These are phyloP conservation scores for Fusarium sp. DNA, from an alignment of 2,329 filamentous ascomycete species.

Conservation along the genomic window DNA sequence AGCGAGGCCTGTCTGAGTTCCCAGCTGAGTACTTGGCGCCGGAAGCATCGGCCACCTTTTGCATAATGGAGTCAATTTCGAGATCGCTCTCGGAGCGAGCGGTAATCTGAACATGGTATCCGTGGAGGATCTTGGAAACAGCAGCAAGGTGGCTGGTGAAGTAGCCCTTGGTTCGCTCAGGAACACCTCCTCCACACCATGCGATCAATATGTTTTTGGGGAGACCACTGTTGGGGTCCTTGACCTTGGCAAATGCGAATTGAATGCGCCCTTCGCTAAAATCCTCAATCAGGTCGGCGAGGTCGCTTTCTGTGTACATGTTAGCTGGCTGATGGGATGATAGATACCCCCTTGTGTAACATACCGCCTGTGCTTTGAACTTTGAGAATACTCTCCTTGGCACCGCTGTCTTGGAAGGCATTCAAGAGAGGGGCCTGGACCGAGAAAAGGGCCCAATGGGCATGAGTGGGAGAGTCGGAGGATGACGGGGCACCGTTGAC, in stretches of 20 bases:
- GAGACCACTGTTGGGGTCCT: constrained; percentile 88
- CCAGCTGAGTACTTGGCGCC: constrained; percentile 91
- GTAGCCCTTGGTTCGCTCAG: constrained; percentile 98
- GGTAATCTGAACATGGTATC: constrained; percentile 97
- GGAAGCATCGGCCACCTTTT: constrained; percentile 94
- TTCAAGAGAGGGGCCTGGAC: constrained; percentile 92
- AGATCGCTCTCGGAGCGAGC: constrained; percentile 92
- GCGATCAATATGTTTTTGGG: constrained; percentile 94
- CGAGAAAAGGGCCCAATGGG: constrained; percentile 93
- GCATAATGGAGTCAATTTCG: constrained; percentile 86
- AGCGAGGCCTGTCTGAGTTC: constrained; percentile 64
- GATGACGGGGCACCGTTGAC: constrained; percentile 64
- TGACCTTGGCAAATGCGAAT: constrained; percentile 96
- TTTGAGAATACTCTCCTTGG: constrained; percentile 95
- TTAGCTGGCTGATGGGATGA: constrained; percentile 29
- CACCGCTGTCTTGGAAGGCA: constrained; percentile 87
- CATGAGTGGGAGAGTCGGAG: constrained; percentile 81
- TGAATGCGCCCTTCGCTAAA: constrained; percentile 97
- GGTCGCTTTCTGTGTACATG: constrained; percentile 79
- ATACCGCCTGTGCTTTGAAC: constrained; percentile 90
- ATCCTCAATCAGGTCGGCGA: constrained; percentile 90
- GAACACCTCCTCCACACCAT: constrained; percentile 97
- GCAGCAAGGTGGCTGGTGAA: constrained; percentile 94
- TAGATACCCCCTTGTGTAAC: constrained; percentile 20
- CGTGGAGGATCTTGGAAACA: constrained; percentile 92